phyloP scores from a whole-genome alignment of 2,329 filamentous ascomycete genomes.

The Aspergillus texensis region DNA sequence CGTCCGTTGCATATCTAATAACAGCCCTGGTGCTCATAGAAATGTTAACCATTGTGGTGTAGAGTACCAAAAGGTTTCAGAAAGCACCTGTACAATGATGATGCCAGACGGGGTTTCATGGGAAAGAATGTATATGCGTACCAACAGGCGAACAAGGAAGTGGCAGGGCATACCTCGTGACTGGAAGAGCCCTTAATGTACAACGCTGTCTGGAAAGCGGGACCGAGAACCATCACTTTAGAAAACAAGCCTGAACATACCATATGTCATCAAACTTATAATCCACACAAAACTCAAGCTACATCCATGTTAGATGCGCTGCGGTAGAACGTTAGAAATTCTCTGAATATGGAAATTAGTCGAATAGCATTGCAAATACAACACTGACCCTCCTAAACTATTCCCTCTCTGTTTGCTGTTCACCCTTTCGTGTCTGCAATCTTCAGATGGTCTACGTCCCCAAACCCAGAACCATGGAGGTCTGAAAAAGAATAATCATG shows the following conservation, averaged over 20 bases:
- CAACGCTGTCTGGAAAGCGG: neutral
- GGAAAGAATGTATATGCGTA: slow-evolving; percentile 9
- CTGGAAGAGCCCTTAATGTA: neutral
- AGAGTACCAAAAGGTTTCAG: slow-evolving; percentile 2
- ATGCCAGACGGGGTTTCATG: slow-evolving; percentile 4
- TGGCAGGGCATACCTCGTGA: neutral
- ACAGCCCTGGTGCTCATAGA: neutral
- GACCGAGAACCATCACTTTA: neutral
- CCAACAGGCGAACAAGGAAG: neutral
- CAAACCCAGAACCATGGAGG: neutral
- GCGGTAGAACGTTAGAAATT: neutral
- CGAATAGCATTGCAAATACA: neutral
- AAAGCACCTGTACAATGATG: slow-evolving; percentile 10
- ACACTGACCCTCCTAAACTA: too few relatives aligned
- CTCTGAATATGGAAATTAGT: neutral
- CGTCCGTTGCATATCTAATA: neutral
- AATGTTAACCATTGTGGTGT: neutral
- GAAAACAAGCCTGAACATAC: neutral
- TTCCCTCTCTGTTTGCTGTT: neutral
- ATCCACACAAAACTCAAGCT: neutral
- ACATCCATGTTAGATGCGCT: neutral
- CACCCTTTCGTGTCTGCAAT: slow-evolving; percentile 6
- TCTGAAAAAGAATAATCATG: slow-evolving; percentile 13
- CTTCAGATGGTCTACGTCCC: slow-evolving; percentile 9
- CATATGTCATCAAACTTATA: neutral